A percentile compares a stretch with the other conserved stretches of the same genome.
These are phyloP conservation scores for Dianthus caryophyllus DNA, from an alignment of 148 eudicot species.

Conservation along the genomic window DNA sequence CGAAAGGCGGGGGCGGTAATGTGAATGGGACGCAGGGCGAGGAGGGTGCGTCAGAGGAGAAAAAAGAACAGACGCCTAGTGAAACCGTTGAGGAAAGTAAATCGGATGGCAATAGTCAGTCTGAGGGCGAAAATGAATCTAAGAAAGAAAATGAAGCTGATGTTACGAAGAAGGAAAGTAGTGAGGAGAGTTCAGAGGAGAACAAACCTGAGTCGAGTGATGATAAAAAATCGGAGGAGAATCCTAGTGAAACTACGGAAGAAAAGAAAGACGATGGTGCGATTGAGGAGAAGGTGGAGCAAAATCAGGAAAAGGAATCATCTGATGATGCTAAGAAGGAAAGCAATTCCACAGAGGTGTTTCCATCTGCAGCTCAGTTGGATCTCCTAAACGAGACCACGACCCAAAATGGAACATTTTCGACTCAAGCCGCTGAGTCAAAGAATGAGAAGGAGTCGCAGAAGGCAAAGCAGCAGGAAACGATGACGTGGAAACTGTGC, in stretches of 20 bases:
- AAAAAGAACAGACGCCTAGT: conserved; percentile 19
- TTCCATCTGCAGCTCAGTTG: conserved; percentile 73
- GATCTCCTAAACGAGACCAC: conserved; percentile 70
- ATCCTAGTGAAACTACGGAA: conserved; percentile 1
- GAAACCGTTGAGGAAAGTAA: conserved; percentile 31
- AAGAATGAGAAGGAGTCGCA: conserved; percentile 64
- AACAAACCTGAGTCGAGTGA: not conserved
- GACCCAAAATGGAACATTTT: conserved; percentile 59
- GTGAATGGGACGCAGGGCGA: conserved; percentile 25
- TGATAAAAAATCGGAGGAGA: conserved; percentile 34
- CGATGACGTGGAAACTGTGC: conserved; percentile 58
- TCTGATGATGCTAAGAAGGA: conserved; percentile 35
- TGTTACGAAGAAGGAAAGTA: conserved; percentile 29
- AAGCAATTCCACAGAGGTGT: conserved; percentile 42
- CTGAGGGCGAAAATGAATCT: conserved; percentile 27
- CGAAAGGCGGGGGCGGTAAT: conserved; percentile 52
- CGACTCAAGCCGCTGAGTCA: conserved; percentile 78
- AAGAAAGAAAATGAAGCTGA: conserved; percentile 42
- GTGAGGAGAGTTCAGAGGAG: conserved; percentile 33
- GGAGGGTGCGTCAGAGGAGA: conserved; percentile 29
- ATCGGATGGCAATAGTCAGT: conserved; percentile 22
- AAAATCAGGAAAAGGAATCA: conserved; percentile 32
- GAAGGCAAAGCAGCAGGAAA: conserved; percentile 30
- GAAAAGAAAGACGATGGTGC: conserved; percentile 22
- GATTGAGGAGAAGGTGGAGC: conserved; percentile 39